phyloP scores from a whole-genome alignment of 805 yeast genomes.

The Blastobotrys robertii region DNA sequence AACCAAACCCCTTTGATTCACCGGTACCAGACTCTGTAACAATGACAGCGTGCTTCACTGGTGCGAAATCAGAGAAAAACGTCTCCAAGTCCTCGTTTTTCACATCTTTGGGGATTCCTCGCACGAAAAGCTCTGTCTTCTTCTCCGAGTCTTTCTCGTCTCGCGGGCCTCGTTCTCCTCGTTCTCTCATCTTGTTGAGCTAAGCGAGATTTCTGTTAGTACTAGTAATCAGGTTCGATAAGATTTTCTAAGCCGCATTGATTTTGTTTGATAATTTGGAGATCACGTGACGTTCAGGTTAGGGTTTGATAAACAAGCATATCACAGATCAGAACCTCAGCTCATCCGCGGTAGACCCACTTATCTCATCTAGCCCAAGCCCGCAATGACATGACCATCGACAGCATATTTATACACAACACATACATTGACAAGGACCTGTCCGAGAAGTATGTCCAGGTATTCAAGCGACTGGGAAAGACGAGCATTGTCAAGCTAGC shows the following conservation, averaged over 20 bases:
- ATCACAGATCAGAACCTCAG: no score
- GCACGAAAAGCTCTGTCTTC: constrained; percentile 51
- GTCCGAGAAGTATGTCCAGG: constrained; percentile 6
- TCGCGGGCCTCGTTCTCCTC: background rate
- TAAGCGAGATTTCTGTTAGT: background rate
- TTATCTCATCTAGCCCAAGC: no score
- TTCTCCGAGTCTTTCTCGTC: background rate
- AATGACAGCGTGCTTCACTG: constrained; percentile 89
- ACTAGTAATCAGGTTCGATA: background rate
- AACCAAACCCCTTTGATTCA: constrained; percentile 88
- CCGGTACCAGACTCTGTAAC: constrained; percentile 65
- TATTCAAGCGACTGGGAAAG: constrained; percentile 5
- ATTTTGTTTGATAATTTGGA: no score
- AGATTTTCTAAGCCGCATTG: background rate
- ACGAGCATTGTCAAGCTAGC: constrained; percentile 6
- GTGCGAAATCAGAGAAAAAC: constrained; percentile 84
- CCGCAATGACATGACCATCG: background rate
- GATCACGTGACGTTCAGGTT: no score
- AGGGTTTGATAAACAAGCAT: no score
- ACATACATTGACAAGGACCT: constrained; percentile 8
- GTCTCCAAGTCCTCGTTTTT: constrained; percentile 74
- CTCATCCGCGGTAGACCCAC: no score
- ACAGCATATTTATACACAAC: constrained; percentile 3
- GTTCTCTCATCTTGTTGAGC: background rate
- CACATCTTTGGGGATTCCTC: constrained; percentile 73